A percentile compares a stretch with the other conserved stretches of the same genome.
Conservation (phyloP, 192 early-diverging fungal genomes). For the Umbelopsis isabellina region DNA sequence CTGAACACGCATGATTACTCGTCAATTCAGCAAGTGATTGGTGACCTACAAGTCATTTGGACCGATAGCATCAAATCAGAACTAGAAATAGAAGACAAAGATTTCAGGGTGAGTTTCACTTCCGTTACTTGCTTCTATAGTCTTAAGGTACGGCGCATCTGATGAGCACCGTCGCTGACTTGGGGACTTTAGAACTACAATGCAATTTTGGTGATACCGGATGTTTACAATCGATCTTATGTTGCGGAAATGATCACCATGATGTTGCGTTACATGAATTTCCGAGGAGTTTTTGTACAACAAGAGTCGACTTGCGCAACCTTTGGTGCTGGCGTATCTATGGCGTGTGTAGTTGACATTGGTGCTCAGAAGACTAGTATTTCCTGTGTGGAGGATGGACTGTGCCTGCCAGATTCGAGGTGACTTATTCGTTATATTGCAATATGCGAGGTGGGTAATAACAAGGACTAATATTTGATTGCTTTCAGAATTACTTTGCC, state of each 20-base stretch:
- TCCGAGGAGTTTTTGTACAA: slow-evolving; percentile 73
- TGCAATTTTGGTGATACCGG: slow-evolving; percentile 81
- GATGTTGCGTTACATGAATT: slow-evolving; percentile 77
- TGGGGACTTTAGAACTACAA: slow-evolving; percentile 50
- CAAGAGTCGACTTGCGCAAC: slow-evolving; percentile 84
- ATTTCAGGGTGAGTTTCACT: slow-evolving; percentile 51
- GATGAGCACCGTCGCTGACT: too few relatives aligned
- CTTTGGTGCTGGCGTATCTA: slow-evolving; percentile 85
- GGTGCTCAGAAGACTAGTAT: slow-evolving; percentile 89
- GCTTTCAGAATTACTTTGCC: slow-evolving; percentile 22
- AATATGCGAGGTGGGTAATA: too few relatives aligned
- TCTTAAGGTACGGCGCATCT: too few relatives aligned
- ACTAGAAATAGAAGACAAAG: slow-evolving; percentile 61
- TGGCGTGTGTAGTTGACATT: slow-evolving; percentile 88
- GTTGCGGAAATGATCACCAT: slow-evolving; percentile 67
- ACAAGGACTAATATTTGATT: neutral
- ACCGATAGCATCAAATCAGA: slow-evolving; percentile 67
- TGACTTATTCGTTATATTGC: neutral
- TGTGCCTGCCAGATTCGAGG: slow-evolving; percentile 72
- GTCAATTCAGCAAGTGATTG: slow-evolving; percentile 63
- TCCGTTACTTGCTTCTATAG: neutral
- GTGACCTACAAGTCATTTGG: slow-evolving; percentile 85
- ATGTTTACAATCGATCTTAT: slow-evolving; percentile 67
- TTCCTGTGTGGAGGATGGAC: slow-evolving; percentile 84
- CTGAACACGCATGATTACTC: slow-evolving; percentile 78